Conservation (phyloP, 352 stramenopile species). For the Pythium vanterpoolii region DNA sequence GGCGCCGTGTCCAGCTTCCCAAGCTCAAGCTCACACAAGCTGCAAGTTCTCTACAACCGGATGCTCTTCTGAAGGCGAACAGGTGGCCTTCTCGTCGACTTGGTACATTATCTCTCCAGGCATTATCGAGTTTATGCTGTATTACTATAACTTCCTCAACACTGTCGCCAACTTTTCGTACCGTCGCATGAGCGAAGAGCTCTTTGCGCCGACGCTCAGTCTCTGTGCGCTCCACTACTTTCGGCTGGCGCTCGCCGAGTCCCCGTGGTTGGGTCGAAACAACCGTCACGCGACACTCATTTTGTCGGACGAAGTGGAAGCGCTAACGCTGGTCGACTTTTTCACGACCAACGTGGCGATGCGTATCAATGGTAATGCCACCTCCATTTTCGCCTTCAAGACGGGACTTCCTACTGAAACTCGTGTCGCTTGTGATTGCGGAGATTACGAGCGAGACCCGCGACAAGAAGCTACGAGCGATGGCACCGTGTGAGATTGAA, state of each 20-base stretch:
- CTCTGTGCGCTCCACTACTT: constrained; percentile 31
- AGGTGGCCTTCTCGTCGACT: constrained; percentile 20
- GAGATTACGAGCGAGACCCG: constrained; percentile 15
- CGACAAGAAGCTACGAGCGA: not conserved
- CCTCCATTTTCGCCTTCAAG: constrained; percentile 24
- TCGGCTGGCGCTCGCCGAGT: constrained; percentile 13
- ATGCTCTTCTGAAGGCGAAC: constrained; percentile 23
- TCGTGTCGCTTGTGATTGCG: constrained; percentile 18
- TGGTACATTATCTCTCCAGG: constrained; percentile 40
- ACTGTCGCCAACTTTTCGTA: constrained; percentile 21
- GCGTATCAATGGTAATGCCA: constrained; percentile 28
- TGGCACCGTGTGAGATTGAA: constrained; percentile 18
- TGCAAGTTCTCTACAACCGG: no score
- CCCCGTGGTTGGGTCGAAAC: constrained; percentile 14
- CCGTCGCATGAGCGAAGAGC: constrained; percentile 25
- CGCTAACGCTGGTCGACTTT: constrained; percentile 22
- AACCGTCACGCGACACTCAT: constrained; percentile 12
- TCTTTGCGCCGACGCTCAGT: constrained; percentile 31
- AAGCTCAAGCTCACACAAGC: no score
- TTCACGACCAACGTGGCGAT: constrained; percentile 28
- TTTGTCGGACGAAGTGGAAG: constrained; percentile 21
- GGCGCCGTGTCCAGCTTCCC: no score
- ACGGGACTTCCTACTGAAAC: constrained; percentile 20
- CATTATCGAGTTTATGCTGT: constrained; percentile 26
- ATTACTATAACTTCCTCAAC: constrained; percentile 39